Base-by-base conservation (phyloP, 805 yeast genomes). In the Tetrapisispora nanseiensis region DNA sequence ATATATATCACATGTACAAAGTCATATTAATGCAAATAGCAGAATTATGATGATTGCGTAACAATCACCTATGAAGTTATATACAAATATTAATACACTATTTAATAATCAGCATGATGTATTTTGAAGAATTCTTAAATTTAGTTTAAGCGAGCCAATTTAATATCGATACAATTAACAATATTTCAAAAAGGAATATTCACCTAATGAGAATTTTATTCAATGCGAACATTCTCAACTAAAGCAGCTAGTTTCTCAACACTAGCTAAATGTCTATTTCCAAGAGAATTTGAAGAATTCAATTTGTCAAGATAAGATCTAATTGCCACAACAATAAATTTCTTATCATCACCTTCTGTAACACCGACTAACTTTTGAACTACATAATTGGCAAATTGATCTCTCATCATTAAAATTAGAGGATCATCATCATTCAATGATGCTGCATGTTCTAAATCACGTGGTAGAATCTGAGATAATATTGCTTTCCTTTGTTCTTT, bases 361-460 rank as follows among this genome's bases (percentile, higher is more conserved):
- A 83, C 82, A 47, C 86, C 95, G 33, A 92, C 89, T 53, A 92
- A 72, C 61, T 90, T 89, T 63, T 92, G 99, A 39, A 92, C 86
- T 37, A 92, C 99, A 59, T 92, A 92, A 63, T 92, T 92, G 20
- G 97, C 99, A 66, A 82, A 92, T 61, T 92, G 97, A 62, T 92
- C 99, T 59, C 86, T 86, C 86, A 92, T 87, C 97, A 92, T 89
- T 45, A 82, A 69, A 20, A 89, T 84, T 51, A 92, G 70, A 8
- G 94, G 79, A 1, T 83, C 73, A 41, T 74, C 74, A 49, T 81
- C 89, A 41, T 70, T 75, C 30, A 81, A 75, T 21, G 56, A 55
- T 19, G 69, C 69, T 16, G 70, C 68, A 22, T 61, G 64, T 22
- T 60, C 64, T 29, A 61, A 62, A 48, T 76, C 75, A 44, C 68